phyloP scores from a whole-genome alignment of 495 filamentous ascomycete species.

The Xylaria nigripes region DNA sequence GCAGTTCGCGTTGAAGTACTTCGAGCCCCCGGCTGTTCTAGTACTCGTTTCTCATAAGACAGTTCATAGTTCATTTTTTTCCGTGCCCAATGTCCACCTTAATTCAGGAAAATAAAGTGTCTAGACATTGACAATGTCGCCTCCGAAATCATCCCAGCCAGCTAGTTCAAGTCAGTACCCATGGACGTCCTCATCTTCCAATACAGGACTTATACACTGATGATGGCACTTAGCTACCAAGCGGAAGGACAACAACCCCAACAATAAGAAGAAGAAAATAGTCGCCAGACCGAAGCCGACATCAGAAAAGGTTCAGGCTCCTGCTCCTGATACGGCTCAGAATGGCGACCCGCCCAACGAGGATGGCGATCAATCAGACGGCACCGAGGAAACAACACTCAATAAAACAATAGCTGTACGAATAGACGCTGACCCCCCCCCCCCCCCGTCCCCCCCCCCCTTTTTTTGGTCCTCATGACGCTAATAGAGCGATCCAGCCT shows the following conservation, averaged over 20 bases:
- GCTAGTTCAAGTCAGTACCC: slow-evolving; percentile 21
- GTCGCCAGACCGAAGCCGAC: slow-evolving; percentile 32
- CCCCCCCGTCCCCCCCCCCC: no score
- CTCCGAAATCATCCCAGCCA: slow-evolving; percentile 24
- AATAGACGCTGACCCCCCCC: slow-evolving; percentile 1
- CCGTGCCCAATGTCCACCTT: neutral
- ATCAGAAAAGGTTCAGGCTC: slow-evolving; percentile 31
- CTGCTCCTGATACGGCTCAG: slow-evolving; percentile 23
- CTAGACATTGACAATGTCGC: slow-evolving; percentile 20
- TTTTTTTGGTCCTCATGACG: slow-evolving; percentile 1
- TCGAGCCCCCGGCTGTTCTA: neutral
- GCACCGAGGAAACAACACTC: slow-evolving; percentile 13
- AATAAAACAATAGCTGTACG: slow-evolving; percentile 6
- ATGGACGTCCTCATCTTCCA: neutral
- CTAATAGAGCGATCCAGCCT: slow-evolving; percentile 24
- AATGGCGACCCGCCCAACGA: slow-evolving; percentile 25
- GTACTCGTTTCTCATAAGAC: neutral
- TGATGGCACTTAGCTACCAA: slow-evolving; percentile 29
- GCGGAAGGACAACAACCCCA: slow-evolving; percentile 65
- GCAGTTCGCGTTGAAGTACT: slow-evolving; percentile 4
- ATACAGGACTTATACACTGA: slow-evolving; percentile 11
- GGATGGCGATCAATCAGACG: slow-evolving; percentile 30
- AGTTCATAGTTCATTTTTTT: neutral
- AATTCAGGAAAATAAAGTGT: neutral
- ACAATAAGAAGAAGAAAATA: slow-evolving; percentile 62